Evolutionary conservation across 192 early-diverging fungal species (phyloP).

Genomic region (Linnemannia zychae): DNA sequence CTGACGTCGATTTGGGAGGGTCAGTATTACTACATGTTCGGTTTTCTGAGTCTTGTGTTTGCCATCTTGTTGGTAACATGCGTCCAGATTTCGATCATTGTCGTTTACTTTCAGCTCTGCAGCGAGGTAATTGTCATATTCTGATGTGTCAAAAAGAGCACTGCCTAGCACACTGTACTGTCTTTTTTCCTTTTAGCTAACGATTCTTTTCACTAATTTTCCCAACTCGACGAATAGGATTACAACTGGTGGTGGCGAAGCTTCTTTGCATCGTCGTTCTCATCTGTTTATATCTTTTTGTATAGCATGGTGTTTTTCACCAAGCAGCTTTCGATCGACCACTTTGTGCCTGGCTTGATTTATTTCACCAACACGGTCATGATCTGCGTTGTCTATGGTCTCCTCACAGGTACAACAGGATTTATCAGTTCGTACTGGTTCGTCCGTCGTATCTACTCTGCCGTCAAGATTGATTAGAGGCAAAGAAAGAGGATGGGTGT

Average conservation of each 20-base stretch:
- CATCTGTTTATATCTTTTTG: slow-evolving; percentile 82
- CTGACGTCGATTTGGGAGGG: slow-evolving; percentile 79
- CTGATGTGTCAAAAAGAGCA: too few relatives aligned
- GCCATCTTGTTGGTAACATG: slow-evolving; percentile 67
- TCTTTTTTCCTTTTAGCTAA: background rate
- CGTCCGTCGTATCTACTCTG: slow-evolving; percentile 78
- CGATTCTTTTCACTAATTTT: slow-evolving; percentile 40
- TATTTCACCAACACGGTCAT: slow-evolving; percentile 83
- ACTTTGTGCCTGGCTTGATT: slow-evolving; percentile 77
- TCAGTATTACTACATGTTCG: slow-evolving; percentile 76
- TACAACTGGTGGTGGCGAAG: slow-evolving; percentile 96
- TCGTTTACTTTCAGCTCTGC: slow-evolving; percentile 78
- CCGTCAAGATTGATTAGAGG: slow-evolving; percentile 75
- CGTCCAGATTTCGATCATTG: slow-evolving; percentile 76
- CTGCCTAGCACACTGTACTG: background rate
- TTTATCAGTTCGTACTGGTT: slow-evolving; percentile 82
- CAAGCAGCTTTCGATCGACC: slow-evolving; percentile 71
- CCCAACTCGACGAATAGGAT: slow-evolving; percentile 60
- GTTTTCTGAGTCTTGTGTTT: slow-evolving; percentile 70
- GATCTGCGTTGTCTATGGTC: slow-evolving; percentile 74
- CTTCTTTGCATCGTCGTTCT: slow-evolving; percentile 83
- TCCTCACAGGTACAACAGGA: slow-evolving; percentile 82
- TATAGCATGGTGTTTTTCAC: slow-evolving; percentile 84
- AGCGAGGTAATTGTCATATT: slow-evolving; percentile 53
- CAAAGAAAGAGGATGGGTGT: too few relatives aligned